Evolutionary conservation across 805 yeast species (phyloP).

Genomic region (Priceomyces medius): DNA sequence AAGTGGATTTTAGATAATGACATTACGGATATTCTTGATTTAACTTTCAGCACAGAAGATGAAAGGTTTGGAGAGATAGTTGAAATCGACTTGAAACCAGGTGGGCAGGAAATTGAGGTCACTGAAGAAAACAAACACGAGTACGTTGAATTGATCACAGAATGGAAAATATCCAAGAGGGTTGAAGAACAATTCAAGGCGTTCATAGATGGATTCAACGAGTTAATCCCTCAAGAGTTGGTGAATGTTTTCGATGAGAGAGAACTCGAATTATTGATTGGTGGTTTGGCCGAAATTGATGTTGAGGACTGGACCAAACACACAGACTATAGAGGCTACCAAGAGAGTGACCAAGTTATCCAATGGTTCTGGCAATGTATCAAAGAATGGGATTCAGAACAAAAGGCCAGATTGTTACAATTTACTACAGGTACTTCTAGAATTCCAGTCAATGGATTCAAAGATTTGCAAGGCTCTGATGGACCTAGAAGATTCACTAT

Average conservation of each 20-base stretch:
- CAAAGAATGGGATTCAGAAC: conserved; percentile 93
- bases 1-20: conserved; percentile 96
- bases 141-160: conserved; percentile 90
- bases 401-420: conserved; percentile 90
- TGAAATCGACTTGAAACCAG: conserved; percentile 84
- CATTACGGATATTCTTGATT: conserved; percentile 75
- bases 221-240: conserved; percentile 93
- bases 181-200: conserved; percentile 96
- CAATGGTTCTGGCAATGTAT: conserved; percentile 99
- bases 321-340: conserved; percentile 97
- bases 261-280: conserved; percentile 92
- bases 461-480: conserved; percentile 97
- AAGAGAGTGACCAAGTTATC: conserved; percentile 92
- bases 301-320: conserved; percentile 99
- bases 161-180: conserved; percentile 92
- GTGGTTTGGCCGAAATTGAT: conserved; percentile 97
- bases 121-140: conserved; percentile 93
- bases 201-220: conserved; percentile 95
- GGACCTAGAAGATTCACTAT: conserved; percentile 99
- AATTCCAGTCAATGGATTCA: conserved; percentile 98
- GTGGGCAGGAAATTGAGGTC: conserved; percentile 86
- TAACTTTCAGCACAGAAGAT: conserved; percentile 86
- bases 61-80: conserved; percentile 93
- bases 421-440: conserved; percentile 99
- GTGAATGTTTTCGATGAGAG: conserved; percentile 97